Evolutionary conservation across 768 basidiomycete genomes (phyloP).

Genomic region (Lepiota brunneoincarnata): DNA sequence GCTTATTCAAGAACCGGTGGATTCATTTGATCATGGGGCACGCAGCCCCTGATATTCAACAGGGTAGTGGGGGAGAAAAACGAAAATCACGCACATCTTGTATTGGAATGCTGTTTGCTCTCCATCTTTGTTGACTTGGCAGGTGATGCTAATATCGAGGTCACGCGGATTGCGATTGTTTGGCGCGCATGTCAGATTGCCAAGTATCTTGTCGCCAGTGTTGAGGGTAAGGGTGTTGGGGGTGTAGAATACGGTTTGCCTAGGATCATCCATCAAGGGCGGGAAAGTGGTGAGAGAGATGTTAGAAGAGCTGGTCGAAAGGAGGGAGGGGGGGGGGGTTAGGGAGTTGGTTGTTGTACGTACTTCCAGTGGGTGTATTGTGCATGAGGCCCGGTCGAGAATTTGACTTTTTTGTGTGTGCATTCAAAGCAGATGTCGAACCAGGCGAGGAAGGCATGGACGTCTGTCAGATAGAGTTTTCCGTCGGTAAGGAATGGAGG

Average conservation of each 20-base stretch:
- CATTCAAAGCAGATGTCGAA: slow-evolving; percentile 96
- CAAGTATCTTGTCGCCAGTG: slow-evolving; percentile 71
- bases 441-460: slow-evolving; percentile 99
- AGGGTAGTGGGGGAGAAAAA: slow-evolving; percentile 18
- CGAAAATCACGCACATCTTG: slow-evolving; percentile 75
- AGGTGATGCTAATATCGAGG: slow-evolving; percentile 84
- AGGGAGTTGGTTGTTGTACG: too few species aligned
- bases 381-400: slow-evolving; percentile 97
- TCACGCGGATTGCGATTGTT: slow-evolving; percentile 94
- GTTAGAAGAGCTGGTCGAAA: too few species aligned
- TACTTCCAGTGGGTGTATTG: slow-evolving; percentile 97
- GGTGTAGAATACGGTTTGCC: slow-evolving; percentile 99
- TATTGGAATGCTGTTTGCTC: slow-evolving; percentile 51
- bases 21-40: background rate
- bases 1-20: slow-evolving; percentile 32
- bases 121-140: slow-evolving; percentile 42
- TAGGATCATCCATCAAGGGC: slow-evolving; percentile 20
- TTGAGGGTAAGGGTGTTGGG: slow-evolving; percentile 69
- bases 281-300: too few species aligned
- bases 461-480: slow-evolving; percentile 46
- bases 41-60: slow-evolving; percentile 3
- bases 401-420: slow-evolving; percentile 93
- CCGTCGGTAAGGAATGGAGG: slow-evolving; percentile 2
- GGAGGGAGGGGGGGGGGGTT: too few species aligned
- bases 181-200: slow-evolving; percentile 75